Base-by-base conservation (phyloP, 805 yeast species). In the Cyberlindnera mrakii region DNA sequence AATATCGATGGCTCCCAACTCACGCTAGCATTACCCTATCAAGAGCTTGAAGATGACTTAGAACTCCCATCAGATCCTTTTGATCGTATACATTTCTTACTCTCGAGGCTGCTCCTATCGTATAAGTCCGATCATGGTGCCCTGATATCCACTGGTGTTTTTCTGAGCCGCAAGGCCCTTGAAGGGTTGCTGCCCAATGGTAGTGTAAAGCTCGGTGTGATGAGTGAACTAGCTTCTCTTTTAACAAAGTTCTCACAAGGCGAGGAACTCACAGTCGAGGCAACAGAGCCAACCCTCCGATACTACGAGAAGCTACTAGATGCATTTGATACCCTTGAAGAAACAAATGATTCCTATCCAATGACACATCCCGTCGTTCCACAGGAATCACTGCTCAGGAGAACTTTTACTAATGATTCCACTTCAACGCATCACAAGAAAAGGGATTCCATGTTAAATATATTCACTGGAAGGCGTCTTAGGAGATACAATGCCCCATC, bases 291-390 rank as follows among this genome's bases (percentile, higher is more conserved):
- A 8, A 54, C 49, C 1, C 34, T 57, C 8, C 39, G 32, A 6
- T 57, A 57, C 33, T 57, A 57, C 32, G 45, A 46, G 14, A 55
- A 52, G 34, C 34, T 57, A 9, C 49, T 55, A 53, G 50, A 48
- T 37, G 61, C 61, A 6, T 57, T 54, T 40, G 57, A 54, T 7
- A 43, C 51, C 4, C 41, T 55, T 0, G 38, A 31, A 6, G 45
- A 39, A 17, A 39, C 41, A 2, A 30, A 35, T 20, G 42, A 42
- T 6, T 36, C 36, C 17, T 9, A 13, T 6, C 34, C 42, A 6
- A 40, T 35, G 19, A 25, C 36, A 4, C 15, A 37, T 7, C 27
- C 41, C 9, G 11, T 23, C 27, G 6, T 23, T 8, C 15, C 32
- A 44, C 23, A 5, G 17, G 23, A 19, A 8, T n/a, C 37, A 31